Percentiles rank a stretch among this genome's conserved stretches.
phyloP scores from a whole-genome alignment of 139 green algal genomes.

The Asterochloris sp. region DNA sequence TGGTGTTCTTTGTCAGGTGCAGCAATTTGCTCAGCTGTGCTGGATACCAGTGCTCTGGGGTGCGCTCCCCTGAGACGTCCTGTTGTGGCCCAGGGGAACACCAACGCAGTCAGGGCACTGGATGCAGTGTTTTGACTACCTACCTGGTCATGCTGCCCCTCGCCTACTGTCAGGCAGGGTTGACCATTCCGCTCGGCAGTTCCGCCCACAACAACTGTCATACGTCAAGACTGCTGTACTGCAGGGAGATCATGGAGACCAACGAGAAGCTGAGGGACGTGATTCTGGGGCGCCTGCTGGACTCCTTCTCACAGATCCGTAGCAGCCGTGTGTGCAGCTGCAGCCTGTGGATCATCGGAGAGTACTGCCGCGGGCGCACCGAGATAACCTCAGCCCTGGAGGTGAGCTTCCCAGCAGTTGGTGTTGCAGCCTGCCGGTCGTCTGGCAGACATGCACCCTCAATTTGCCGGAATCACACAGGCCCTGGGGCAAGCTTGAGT shows the following conservation, averaged over 20 bases:
- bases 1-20: constrained; percentile 35
- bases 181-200: too few species aligned
- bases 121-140: constrained; percentile 44
- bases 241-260: constrained; percentile 92
- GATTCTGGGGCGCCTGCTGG: constrained; percentile 86
- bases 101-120: not conserved
- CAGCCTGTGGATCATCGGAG: constrained; percentile 92
- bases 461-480: too few species aligned
- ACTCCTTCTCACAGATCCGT: constrained; percentile 83
- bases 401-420: not conserved
- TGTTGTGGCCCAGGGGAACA: too few species aligned
- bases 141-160: constrained; percentile 76
- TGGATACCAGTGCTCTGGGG: not conserved
- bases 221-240: too few species aligned
- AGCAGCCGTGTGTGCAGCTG: constrained; percentile 80
- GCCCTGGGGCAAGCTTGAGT: too few species aligned
- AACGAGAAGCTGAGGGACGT: constrained; percentile 78
- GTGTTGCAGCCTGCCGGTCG: not conserved
- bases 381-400: constrained; percentile 78
- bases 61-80: too few species aligned
- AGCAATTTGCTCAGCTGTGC: not conserved
- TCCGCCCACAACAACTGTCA: too few species aligned
- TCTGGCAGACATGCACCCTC: not conserved
- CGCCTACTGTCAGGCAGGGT: too few species aligned
- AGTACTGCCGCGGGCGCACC: constrained; percentile 71